Conservation (phyloP, 306 rosid genomes). For the Sicyos baderoa region DNA sequence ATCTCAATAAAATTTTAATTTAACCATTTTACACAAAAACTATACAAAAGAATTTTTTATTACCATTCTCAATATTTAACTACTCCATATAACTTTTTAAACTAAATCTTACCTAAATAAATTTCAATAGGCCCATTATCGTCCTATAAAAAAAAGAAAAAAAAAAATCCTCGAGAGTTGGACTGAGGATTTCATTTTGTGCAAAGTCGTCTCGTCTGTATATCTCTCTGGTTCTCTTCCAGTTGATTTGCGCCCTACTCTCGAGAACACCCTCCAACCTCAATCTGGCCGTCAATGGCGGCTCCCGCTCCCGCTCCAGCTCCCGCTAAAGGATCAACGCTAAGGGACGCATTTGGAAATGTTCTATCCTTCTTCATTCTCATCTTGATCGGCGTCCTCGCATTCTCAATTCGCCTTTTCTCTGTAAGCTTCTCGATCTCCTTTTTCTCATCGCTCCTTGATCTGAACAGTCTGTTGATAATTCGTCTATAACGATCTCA, state of each 20-base stretch:
- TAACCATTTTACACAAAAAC: too few species aligned
- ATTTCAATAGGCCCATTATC: too few species aligned
- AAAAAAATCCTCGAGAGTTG: too few species aligned
- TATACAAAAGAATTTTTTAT: too few species aligned
- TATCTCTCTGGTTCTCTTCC: conserved; percentile 1
- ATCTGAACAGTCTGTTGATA: conserved; percentile 30
- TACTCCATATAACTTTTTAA: too few species aligned
- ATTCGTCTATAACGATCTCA: background rate
- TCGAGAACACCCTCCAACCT: conserved; percentile 24
- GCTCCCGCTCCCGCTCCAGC: conserved; percentile 65
- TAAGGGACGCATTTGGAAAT: conserved; percentile 77
- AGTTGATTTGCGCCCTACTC: conserved; percentile 18
- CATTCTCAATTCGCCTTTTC: conserved; percentile 97
- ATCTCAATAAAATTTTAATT: too few species aligned
- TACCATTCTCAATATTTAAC: too few species aligned
- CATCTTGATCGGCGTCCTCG: conserved; percentile 89
- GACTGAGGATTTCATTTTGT: too few species aligned
- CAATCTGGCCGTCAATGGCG: conserved; percentile 82
- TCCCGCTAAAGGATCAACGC: conserved; percentile 35
- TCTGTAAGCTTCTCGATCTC: conserved; percentile 62
- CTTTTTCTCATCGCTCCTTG: conserved; percentile 23
- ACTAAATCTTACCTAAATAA: too few species aligned
- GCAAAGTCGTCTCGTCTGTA: conserved; percentile 2
- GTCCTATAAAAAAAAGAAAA: too few species aligned
- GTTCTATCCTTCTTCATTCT: conserved; percentile 80